phyloP scores from a whole-genome alignment of 208 protist species.

The Acanthamoeba castellanii region DNA sequence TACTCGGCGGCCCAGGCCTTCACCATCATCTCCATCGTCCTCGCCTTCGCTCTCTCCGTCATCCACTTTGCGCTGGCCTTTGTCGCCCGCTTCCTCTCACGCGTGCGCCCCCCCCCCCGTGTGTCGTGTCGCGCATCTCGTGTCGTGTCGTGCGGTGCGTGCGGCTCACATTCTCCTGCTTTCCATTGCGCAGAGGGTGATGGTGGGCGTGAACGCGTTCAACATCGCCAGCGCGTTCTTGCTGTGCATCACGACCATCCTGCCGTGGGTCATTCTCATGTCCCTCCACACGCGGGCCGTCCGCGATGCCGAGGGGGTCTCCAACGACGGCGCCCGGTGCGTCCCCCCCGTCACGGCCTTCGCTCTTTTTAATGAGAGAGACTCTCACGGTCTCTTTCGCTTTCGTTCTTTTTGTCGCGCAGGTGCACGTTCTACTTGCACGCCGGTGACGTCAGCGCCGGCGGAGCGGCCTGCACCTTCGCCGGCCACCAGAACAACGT shows the following conservation, averaged over 20 bases:
- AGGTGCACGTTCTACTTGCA: slow-evolving; percentile 10
- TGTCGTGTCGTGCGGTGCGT: too few relatives aligned
- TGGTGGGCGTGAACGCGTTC: slow-evolving; percentile 28
- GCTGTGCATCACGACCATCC: slow-evolving; percentile 16
- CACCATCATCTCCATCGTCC: slow-evolving; percentile 51
- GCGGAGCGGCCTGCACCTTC: slow-evolving; percentile 1
- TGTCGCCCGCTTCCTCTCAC: slow-evolving; percentile 9
- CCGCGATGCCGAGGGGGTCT: slow-evolving; percentile 1
- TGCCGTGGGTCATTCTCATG: slow-evolving; percentile 7
- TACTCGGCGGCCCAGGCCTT: slow-evolving; percentile 48
- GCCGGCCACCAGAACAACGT: background rate
- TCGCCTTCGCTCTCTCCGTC: background rate
- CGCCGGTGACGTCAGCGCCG: background rate
- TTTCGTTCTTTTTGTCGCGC: too few relatives aligned
- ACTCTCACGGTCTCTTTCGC: background rate
- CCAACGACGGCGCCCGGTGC: background rate
- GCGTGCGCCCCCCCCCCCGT: background rate
- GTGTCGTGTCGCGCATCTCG: too few relatives aligned
- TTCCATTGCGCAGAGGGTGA: background rate
- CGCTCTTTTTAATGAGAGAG: background rate
- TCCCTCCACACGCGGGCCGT: slow-evolving; percentile 25
- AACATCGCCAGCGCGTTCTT: slow-evolving; percentile 14
- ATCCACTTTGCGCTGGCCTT: slow-evolving; percentile 19
- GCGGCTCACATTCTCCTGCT: background rate
- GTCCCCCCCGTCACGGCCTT: background rate